Evolutionary conservation across 768 basidiomycete genomes (phyloP).

Genomic region (Tricholoma bakamatsutake): DNA sequence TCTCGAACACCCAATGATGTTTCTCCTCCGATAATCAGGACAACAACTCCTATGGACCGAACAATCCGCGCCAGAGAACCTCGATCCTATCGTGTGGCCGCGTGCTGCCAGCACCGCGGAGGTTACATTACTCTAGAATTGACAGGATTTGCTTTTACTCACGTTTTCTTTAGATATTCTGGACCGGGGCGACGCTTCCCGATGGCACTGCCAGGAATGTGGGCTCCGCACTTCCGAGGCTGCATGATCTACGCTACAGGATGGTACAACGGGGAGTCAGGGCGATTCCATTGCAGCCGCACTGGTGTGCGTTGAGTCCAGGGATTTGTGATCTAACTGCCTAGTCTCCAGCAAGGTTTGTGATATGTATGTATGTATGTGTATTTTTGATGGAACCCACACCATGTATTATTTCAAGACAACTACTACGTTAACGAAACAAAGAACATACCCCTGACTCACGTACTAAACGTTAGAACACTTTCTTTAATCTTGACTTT

Average conservation of each 20-base stretch:
- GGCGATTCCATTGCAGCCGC: conserved; percentile 59
- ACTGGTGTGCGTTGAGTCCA: conserved; percentile 67
- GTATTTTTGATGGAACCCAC: neutral
- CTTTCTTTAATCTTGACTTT: conserved; percentile 78
- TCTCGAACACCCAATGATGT: neutral
- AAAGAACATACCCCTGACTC: neutral
- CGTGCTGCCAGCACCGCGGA: conserved; percentile 68
- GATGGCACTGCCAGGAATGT: conserved; percentile 35
- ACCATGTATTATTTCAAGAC: neutral
- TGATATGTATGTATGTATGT: neutral
- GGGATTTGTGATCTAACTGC: conserved; percentile 40
- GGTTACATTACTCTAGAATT: conserved; percentile 14
- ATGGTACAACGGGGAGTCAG: conserved; percentile 56
- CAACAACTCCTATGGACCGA: conserved; percentile 72
- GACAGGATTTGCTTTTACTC: neutral
- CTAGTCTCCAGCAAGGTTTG: conserved; percentile 10
- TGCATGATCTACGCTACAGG: conserved; percentile 61
- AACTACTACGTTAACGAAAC: neutral
- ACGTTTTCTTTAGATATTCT: conserved; percentile 42
- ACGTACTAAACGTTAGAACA: conserved; percentile 82
- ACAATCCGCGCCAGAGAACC: conserved; percentile 61
- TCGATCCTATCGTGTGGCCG: conserved; percentile 70
- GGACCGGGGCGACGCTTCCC: conserved; percentile 50
- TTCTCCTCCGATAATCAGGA: conserved; percentile 25
- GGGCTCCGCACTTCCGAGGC: conserved; percentile 48